Evolutionary conservation across 768 basidiomycete species (phyloP), one percentile per base, ranked within the genome.

Genomic region (Dendrothele bispora): DNA sequence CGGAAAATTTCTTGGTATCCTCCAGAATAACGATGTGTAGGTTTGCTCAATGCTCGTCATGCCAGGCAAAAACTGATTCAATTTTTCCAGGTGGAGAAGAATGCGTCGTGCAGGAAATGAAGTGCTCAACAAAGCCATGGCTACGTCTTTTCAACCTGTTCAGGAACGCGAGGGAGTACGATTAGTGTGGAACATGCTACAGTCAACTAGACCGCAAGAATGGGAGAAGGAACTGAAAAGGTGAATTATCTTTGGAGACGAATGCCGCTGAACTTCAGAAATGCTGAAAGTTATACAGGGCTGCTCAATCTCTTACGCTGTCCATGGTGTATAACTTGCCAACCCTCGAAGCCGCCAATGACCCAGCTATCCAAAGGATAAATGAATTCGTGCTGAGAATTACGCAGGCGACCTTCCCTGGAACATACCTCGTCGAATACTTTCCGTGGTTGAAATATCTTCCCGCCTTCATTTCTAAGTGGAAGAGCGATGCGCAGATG

Each of bases 81-180:
- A 32, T 32, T 32, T 32, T 10, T 17, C 10, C n/a, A 68, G 64
- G 18, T 69, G 63, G 65, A 54, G 61, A 21, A 54, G 59, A 25
- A 55, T 63, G 58, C 61, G 64, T 15, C 54, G 62, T 8, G 57
- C 62, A 1, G 55, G 59, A 3, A 61, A 68, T 43, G 63, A 67
- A 27, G 41, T 43, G 12, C 34, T 60, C 36, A 29, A 44, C 36
- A 38, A 45, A 24, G 35, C 49, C 35, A 44, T 49, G 36, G 29
- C 46, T 3, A 27, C 40, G 22, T 43, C 29, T 3, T 56, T 53
- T 30, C 45, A 46, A 12, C 46, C 43, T 15, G 21, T 53, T 21
- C 51, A 52, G 37, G 24, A 43, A 28, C 42, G 28, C n/a, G 55
- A 52, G 39, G 56, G 53, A 1, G n/a, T 37, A 15, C 12, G 41